phyloP scores from a whole-genome alignment of 371 early-diverging fungal species.

The Globomyces sp. region DNA sequence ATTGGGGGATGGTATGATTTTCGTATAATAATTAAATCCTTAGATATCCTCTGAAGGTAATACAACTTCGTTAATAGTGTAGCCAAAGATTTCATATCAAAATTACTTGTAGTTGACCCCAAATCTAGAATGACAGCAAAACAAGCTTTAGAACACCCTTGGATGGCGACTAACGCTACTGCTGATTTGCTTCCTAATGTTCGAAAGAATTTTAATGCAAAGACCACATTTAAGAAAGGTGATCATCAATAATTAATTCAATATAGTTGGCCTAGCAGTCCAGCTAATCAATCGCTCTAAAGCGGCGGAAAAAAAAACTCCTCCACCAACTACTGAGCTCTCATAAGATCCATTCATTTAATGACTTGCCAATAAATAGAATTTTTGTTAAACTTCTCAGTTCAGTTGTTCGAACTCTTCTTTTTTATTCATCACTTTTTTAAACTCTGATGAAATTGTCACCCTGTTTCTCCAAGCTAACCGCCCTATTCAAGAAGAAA shows the following conservation, averaged over 20 bases:
- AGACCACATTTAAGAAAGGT: constrained; percentile 20
- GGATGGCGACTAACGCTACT: constrained; percentile 50
- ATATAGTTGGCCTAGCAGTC: too few species aligned
- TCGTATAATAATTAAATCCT: constrained; percentile 15
- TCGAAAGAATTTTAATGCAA: constrained; percentile 78
- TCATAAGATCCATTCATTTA: too few species aligned
- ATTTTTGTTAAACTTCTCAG: too few species aligned
- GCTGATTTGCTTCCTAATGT: constrained; percentile 72
- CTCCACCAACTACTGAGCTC: too few species aligned
- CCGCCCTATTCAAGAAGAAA: not conserved
- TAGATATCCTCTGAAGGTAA: not conserved
- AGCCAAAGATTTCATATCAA: constrained; percentile 91
- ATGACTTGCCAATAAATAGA: too few species aligned
- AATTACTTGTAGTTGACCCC: constrained; percentile 66
- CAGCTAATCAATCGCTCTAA: too few species aligned
- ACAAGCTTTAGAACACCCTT: constrained; percentile 71
- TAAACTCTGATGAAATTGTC: too few species aligned
- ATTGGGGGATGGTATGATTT: constrained; percentile 52
- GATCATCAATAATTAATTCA: too few species aligned
- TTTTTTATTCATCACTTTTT: too few species aligned
- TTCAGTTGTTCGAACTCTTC: too few species aligned
- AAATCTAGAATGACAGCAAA: constrained; percentile 68
- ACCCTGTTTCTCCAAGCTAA: too few species aligned
- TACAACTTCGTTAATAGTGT: constrained; percentile 15
- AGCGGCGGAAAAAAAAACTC: too few species aligned